Conservation (phyloP, 306 rosid species). For the Benincasa hispida region DNA sequence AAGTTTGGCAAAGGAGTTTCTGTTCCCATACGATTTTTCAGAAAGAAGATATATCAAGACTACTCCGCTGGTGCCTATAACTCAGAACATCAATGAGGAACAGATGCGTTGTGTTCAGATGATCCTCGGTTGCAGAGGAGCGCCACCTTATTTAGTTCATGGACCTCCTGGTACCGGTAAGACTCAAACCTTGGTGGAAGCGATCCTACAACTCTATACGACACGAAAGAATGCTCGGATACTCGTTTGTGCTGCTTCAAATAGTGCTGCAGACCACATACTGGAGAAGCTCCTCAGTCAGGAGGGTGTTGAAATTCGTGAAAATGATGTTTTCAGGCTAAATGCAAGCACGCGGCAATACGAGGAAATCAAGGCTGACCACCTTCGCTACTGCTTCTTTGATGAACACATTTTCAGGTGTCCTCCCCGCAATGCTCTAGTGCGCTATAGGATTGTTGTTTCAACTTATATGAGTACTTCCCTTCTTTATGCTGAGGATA, state of each 20-base stretch:
- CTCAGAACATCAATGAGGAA: conserved; percentile 48
- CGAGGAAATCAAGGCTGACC: conserved; percentile 57
- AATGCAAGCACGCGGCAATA: conserved; percentile 55
- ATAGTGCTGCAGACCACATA: conserved; percentile 75
- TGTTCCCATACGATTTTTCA: conserved; percentile 41
- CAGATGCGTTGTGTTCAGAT: conserved; percentile 45
- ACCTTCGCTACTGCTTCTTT: conserved; percentile 49
- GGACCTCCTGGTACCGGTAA: conserved; percentile 98
- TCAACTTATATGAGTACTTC: conserved; percentile 74
- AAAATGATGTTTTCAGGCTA: conserved; percentile 65
- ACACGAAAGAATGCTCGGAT: conserved; percentile 32
- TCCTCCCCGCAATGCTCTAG: conserved; percentile 46
- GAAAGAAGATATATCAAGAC: conserved; percentile 35
- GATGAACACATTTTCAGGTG: conserved; percentile 50
- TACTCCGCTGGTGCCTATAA: conserved; percentile 37
- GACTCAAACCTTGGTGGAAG: conserved; percentile 66
- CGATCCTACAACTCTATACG: conserved; percentile 62
- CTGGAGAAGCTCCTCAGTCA: conserved; percentile 51
- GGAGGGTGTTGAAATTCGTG: conserved; percentile 21
- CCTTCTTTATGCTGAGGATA: conserved; percentile 56
- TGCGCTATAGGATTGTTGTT: conserved; percentile 46
- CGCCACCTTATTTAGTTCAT: conserved; percentile 69
- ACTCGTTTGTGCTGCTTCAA: conserved; percentile 84
- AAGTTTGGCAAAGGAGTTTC: conserved; percentile 30
- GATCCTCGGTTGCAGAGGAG: conserved; percentile 76